Percentiles rank a stretch among this genome's conserved stretches.
Conservation (phyloP, 352 stramenopile species). For the Globisporangium yorkense region DNA sequence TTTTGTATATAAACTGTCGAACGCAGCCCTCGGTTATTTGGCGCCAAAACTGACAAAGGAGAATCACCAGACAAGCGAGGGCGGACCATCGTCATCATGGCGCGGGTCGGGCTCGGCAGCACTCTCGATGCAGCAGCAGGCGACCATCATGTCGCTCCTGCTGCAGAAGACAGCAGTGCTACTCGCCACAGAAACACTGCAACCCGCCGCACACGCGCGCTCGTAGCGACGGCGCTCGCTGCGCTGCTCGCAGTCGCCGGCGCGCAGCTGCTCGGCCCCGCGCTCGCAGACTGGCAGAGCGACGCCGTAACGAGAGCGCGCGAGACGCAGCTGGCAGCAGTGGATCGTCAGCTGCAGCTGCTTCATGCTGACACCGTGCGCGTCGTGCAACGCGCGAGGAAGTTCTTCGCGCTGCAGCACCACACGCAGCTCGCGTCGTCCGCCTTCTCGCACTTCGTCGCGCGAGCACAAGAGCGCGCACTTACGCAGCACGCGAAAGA, state of each 20-base stretch:
- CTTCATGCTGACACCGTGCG: conserved; percentile 6
- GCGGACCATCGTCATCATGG: neutral
- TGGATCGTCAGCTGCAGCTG: conserved; percentile 4
- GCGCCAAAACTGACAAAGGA: neutral
- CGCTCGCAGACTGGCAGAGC: conserved; percentile 11
- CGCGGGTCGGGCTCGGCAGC: neutral
- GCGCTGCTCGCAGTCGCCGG: neutral
- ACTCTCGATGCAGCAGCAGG: neutral
- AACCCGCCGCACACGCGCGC: neutral
- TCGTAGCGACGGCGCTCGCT: neutral
- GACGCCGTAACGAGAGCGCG: neutral
- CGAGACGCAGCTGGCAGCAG: neutral
- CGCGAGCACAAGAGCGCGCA: conserved; percentile 1
- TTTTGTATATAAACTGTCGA: too few relatives aligned
- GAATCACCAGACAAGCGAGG: neutral
- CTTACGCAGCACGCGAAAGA: conserved; percentile 3
- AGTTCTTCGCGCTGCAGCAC: conserved; percentile 14
- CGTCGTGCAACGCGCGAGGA: conserved; percentile 5
- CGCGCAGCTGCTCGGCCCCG: conserved; percentile 1
- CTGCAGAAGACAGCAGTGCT: neutral
- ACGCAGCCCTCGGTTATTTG: neutral
- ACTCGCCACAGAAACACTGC: neutral
- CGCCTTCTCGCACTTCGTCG: conserved; percentile 8
- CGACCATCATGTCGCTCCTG: neutral
- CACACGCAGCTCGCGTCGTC: conserved; percentile 3